Base-by-base conservation (phyloP, 2,329 filamentous ascomycete species). In the Ramichloridium luteum region DNA sequence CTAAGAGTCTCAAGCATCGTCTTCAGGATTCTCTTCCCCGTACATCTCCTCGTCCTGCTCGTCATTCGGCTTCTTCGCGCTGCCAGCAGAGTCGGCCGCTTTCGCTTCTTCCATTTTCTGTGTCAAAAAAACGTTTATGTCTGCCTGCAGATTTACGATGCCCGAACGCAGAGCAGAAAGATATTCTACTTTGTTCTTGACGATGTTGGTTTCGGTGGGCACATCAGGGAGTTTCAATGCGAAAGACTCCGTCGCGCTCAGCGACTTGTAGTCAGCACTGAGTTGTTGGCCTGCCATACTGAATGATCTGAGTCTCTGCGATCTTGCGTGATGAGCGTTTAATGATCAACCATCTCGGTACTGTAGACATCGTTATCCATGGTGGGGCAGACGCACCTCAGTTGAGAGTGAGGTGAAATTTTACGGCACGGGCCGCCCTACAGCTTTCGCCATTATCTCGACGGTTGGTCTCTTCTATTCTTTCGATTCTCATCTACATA, bases 11-110 rank as follows among this genome's bases (percentile, higher is more conserved):
- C n/a, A n/a, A 14, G 41, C 44, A 27, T 53, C 50, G 10, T 80
- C 77, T 30, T 77, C 74, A 9, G 71, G 62, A 14, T 76, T 71
- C 54, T 93, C 84, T 56, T 93, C 85, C 28, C 84, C 85, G 52
- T 93, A 93, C 51, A 85, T 80, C 47, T 81, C 73, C 50, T 84
- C 80, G 17, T 61, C 57, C 33, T 53, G 55, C 33, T 55, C 52
- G 34, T 58, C 55, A 30, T 58, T 54, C 14, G 43, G 45, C 16
- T 36, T 44, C 40, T 13, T 35, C 12, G 18, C 12, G 12, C 16
- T 14, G 11, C 20, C 30, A n/a, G 8, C 54, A 3, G 56, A 57
- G 11, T 64, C 65, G 10, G 60, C 58, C 6, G 57, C 59, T 50
- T 77, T 79, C 51, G 85, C 80, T 39, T 79, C 67, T 22, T 77